Evolutionary conservation across 805 yeast species (phyloP).

Genomic region (Saccharomycopsis javanensis): DNA sequence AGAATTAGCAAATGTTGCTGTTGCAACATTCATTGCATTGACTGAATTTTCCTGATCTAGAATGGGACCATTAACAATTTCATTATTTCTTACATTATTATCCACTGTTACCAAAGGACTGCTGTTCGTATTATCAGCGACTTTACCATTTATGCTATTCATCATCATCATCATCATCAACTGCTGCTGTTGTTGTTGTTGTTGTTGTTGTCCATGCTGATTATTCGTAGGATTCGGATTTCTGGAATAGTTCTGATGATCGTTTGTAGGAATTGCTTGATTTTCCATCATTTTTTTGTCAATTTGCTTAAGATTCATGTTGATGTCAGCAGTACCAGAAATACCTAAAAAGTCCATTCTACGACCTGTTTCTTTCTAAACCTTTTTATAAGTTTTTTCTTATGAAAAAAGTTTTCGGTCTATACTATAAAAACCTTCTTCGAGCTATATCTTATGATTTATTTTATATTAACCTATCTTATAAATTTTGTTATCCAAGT

Average conservation of each 20-base stretch:
- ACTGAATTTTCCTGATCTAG: slow-evolving; percentile 5
- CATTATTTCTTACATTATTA: neutral
- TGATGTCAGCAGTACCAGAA: slow-evolving; percentile 5
- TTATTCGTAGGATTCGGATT: neutral
- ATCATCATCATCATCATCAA: slow-evolving; percentile 5
- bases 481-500: neutral
- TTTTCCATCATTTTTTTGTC: neutral
- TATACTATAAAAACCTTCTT: too few species aligned
- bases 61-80: neutral
- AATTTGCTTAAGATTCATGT: slow-evolving; percentile 9
- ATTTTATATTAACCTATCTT: neutral
- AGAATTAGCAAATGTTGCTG: slow-evolving; percentile 16
- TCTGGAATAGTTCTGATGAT: neutral
- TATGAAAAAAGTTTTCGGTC: neutral
- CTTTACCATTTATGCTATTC: neutral
- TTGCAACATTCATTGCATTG: slow-evolving; percentile 17
- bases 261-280: neutral
- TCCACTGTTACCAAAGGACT: neutral
- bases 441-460: too few species aligned
- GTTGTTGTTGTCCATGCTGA: neutral
- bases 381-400: neutral
- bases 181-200: too few species aligned
- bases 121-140: neutral
- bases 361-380: neutral
- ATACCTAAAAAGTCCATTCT: slow-evolving; percentile 11